Evolutionary conservation across 2,329 filamentous ascomycete species (phyloP).

Genomic region (Claviceps sp.): DNA sequence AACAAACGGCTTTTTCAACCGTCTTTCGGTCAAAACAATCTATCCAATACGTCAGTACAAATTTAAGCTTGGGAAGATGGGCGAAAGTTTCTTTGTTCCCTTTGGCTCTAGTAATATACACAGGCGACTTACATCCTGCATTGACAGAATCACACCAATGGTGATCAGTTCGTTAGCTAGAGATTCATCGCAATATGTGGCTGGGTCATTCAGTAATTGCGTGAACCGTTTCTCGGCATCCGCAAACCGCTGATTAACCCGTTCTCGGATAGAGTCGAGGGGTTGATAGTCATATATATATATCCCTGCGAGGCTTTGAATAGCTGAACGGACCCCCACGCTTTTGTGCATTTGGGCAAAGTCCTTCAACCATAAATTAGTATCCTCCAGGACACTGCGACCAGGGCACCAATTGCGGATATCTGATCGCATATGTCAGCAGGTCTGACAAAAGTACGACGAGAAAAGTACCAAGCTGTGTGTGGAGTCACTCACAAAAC

Average conservation of each 20-base stretch:
- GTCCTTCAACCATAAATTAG: conserved; percentile 27
- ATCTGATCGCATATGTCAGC: conserved; percentile 13
- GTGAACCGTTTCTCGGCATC: conserved; percentile 18
- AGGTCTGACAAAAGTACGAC: background rate
- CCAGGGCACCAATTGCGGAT: conserved; percentile 27
- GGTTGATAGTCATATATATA: conserved; percentile 29
- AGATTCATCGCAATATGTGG: conserved; percentile 10
- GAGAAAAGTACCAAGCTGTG: too few relatives aligned
- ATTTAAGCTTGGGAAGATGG: background rate
- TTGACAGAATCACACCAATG: conserved; percentile 23
- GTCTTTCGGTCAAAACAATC: conserved; percentile 25
- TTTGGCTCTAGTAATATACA: too few relatives aligned
- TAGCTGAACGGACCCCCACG: conserved; percentile 21
- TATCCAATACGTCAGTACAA: conserved; percentile 5
- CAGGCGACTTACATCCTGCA: conserved; percentile 23
- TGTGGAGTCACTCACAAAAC: conserved; percentile 17
- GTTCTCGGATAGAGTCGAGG: conserved; percentile 16
- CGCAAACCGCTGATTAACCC: conserved; percentile 21
- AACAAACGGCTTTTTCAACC: conserved; percentile 16
- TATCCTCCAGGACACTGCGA: conserved; percentile 22
- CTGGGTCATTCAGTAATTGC: conserved; percentile 14
- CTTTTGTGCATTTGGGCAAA: conserved; percentile 25
- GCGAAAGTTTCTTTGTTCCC: background rate
- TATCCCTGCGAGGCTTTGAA: conserved; percentile 26
- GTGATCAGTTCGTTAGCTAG: conserved; percentile 22